Percentiles rank a stretch among this genome's conserved stretches.
Conservation (phyloP, 2,329 filamentous ascomycete species). For the Fusarium oligoseptatum region DNA sequence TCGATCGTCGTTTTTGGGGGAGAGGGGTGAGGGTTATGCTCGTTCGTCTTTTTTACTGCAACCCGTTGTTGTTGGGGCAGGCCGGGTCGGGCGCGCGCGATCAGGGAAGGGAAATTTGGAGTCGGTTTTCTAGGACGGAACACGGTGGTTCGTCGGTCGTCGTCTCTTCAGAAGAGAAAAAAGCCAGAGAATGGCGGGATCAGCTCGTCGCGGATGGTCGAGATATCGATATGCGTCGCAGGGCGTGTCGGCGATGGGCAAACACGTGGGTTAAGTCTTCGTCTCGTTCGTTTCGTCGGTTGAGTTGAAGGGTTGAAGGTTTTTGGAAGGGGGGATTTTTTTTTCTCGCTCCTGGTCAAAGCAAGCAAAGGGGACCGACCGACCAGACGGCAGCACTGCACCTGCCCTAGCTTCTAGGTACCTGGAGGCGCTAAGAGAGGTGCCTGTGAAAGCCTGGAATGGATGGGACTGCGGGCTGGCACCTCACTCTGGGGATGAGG, state of each 20-base stretch:
- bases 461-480: conserved; percentile 25
- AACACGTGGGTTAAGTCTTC: conserved; percentile 41
- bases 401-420: conserved; percentile 8
- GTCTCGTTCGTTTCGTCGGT: conserved; percentile 44
- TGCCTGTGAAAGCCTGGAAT: conserved; percentile 28
- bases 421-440: conserved; percentile 20
- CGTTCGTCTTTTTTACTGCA: background rate
- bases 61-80: conserved; percentile 42
- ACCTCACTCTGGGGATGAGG: conserved; percentile 16
- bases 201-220: conserved; percentile 29
- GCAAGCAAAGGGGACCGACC: background rate
- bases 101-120: conserved; percentile 40
- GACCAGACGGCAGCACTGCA: background rate
- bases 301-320: conserved; percentile 48
- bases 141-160: conserved; percentile 44
- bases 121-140: conserved; percentile 38
- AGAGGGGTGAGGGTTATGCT: background rate
- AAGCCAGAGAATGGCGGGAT: conserved; percentile 8
- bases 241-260: conserved; percentile 42
- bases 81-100: conserved; percentile 41
- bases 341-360: conserved; percentile 14
- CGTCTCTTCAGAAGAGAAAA: conserved; percentile 17
- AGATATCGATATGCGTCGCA: conserved; percentile 38
- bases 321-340: conserved; percentile 41
- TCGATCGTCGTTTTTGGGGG: conserved; percentile 8